A percentile compares a stretch with the other conserved stretches of the same genome.
Evolutionary conservation across 345 rosid genomes (phyloP).

Genomic region (Eucalyptus tenuipes): DNA sequence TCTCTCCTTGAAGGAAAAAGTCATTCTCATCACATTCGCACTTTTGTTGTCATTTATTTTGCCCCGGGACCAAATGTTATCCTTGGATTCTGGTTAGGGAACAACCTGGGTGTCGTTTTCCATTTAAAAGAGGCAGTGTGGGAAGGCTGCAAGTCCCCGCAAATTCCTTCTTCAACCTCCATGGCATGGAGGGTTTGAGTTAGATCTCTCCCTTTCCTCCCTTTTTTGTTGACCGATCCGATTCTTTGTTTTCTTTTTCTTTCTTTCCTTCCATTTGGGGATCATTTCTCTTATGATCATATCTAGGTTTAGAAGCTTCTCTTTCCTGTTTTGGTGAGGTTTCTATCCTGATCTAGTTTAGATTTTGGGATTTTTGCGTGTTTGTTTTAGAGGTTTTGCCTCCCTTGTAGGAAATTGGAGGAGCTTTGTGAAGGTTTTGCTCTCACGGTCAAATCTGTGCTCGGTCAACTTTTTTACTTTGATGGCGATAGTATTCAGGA

Average conservation of each 20-base stretch:
- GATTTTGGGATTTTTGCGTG: too few relatives aligned
- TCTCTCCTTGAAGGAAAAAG: neutral
- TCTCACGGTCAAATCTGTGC: fast-evolving
- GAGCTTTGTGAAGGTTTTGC: neutral
- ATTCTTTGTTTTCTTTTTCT: neutral
- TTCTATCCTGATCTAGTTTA: neutral
- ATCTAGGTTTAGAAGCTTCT: neutral
- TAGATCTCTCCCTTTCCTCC: neutral
- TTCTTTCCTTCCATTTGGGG: neutral
- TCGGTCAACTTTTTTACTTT: fast-evolving
- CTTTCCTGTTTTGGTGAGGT: fast-evolving
- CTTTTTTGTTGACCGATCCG: fast-evolving
- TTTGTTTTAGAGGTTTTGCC: too few relatives aligned
- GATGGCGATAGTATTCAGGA: neutral
- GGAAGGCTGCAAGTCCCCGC: neutral
- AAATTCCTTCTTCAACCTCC: neutral
- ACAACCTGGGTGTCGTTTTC: neutral
- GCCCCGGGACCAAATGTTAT: neutral
- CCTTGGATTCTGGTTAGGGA: neutral
- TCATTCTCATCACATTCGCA: neutral
- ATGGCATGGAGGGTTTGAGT: neutral
- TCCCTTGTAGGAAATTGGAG: fast-evolving
- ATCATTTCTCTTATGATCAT: neutral
- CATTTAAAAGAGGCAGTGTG: neutral
- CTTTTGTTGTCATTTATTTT: neutral